phyloP scores from a whole-genome alignment of 352 stramenopile genomes.

The Phytopythium kandeliae region DNA sequence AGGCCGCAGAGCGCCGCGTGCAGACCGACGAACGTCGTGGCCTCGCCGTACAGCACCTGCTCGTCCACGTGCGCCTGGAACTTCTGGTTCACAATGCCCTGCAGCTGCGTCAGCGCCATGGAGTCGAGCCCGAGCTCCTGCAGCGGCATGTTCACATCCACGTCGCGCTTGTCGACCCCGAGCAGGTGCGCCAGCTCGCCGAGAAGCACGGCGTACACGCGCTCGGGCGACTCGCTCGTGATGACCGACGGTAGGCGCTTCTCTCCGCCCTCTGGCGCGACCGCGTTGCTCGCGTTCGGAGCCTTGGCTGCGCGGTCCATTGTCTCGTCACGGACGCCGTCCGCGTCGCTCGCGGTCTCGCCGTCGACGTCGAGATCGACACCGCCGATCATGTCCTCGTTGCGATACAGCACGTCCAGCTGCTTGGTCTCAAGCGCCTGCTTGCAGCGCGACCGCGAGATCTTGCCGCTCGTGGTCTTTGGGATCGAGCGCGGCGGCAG shows the following conservation, averaged over 20 bases:
- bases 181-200: slow-evolving; percentile 55
- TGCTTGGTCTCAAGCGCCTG: slow-evolving; percentile 54
- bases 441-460: slow-evolving; percentile 90
- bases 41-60: slow-evolving; percentile 90
- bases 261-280: slow-evolving; percentile 7
- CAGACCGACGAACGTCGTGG: slow-evolving; percentile 78
- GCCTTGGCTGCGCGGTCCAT: slow-evolving; percentile 15
- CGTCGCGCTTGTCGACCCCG: slow-evolving; percentile 37
- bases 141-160: slow-evolving; percentile 49
- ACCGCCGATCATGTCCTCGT: slow-evolving; percentile 71
- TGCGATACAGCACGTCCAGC: slow-evolving; percentile 67
- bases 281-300: slow-evolving; percentile 3
- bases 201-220: slow-evolving; percentile 52
- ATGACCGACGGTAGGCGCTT: slow-evolving; percentile 48
- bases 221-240: slow-evolving; percentile 38
- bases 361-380: slow-evolving; percentile 29
- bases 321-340: slow-evolving; percentile 16
- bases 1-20: slow-evolving; percentile 58
- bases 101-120: slow-evolving; percentile 93
- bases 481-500: slow-evolving; percentile 90
- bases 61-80: slow-evolving; percentile 91
- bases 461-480: slow-evolving; percentile 99
- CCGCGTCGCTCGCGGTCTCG: slow-evolving; percentile 17
- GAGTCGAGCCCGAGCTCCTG: slow-evolving; percentile 90
- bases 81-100: slow-evolving; percentile 87